These are phyloP conservation scores for Cadophora sp. DNA, from an alignment of 2,329 filamentous ascomycete species.

Conservation along the genomic window DNA sequence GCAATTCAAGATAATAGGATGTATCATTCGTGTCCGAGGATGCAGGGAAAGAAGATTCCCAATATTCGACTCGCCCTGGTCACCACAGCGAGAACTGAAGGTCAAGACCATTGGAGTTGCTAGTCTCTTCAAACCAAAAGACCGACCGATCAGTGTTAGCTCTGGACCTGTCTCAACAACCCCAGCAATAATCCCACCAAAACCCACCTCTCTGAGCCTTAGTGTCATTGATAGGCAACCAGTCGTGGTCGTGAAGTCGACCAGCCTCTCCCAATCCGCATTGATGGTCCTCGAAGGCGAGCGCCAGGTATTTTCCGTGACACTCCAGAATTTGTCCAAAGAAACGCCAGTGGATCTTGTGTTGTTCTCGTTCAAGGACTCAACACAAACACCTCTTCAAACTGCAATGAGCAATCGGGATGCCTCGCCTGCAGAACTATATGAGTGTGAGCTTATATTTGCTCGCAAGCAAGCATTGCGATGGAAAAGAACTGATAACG, in stretches of 20 bases:
- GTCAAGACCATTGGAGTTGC: conserved; percentile 76
- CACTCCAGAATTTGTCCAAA: conserved; percentile 76
- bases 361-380: conserved; percentile 89
- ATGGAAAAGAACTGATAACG: conserved; percentile 57
- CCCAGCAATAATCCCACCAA: conserved; percentile 52
- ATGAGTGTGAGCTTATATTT: conserved; percentile 84
- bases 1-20: conserved; percentile 76
- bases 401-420: conserved; percentile 78
- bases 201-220: conserved; percentile 62
- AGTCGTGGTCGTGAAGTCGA: conserved; percentile 74
- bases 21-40: conserved; percentile 78
- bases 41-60: conserved; percentile 85
- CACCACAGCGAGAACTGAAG: conserved; percentile 71
- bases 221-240: conserved; percentile 84
- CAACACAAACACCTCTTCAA: conserved; percentile 79
- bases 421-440: conserved; percentile 77
- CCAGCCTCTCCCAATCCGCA: conserved; percentile 81
- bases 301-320: conserved; percentile 76
- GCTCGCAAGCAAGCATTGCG: conserved; percentile 75
- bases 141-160: conserved; percentile 43
- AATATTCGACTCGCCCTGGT: conserved; percentile 81
- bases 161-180: conserved; percentile 47
- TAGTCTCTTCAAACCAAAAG: conserved; percentile 47
- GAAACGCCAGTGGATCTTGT: conserved; percentile 81
- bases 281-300: conserved; percentile 96